phyloP scores from a whole-genome alignment of 345 rosid genomes.

The Draba incana region DNA sequence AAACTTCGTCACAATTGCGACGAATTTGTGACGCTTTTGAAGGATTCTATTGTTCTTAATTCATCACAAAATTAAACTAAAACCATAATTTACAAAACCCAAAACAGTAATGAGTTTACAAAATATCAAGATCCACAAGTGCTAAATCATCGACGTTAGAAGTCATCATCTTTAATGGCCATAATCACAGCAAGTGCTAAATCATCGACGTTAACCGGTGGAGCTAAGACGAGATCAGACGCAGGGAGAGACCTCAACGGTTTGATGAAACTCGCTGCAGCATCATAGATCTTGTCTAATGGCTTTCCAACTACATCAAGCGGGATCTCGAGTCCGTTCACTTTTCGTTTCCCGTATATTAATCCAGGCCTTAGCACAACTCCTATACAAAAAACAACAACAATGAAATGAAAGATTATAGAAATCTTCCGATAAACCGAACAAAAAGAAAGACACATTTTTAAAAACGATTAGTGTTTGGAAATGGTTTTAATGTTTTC shows the following conservation, averaged over 20 bases:
- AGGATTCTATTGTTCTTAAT: too few relatives aligned
- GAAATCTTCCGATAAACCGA: too few relatives aligned
- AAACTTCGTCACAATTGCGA: too few relatives aligned
- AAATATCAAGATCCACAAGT: too few relatives aligned
- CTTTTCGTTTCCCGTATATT: constrained; percentile 75
- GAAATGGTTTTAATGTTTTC: too few relatives aligned
- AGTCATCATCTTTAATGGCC: constrained; percentile 66
- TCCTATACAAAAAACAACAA: constrained; percentile 50
- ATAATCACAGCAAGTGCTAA: constrained; percentile 72
- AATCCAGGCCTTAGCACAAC: constrained; percentile 87
- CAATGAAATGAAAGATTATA: background rate
- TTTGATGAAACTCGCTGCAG: constrained; percentile 60
- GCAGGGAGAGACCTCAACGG: constrained; percentile 76
- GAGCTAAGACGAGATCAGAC: constrained; percentile 79
- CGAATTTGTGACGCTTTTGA: too few relatives aligned
- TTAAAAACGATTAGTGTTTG: too few relatives aligned
- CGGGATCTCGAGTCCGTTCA: constrained; percentile 79
- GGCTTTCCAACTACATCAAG: constrained; percentile 82
- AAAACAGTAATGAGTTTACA: too few relatives aligned
- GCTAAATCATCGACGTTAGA: too few relatives aligned
- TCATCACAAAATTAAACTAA: too few relatives aligned
- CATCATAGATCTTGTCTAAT: constrained; percentile 57
- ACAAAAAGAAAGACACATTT: too few relatives aligned
- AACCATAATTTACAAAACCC: too few relatives aligned
- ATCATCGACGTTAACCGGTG: constrained; percentile 79